Evolutionary conservation across 2,329 filamentous ascomycete genomes (phyloP).

Genomic region (Ophiostoma montium): DNA sequence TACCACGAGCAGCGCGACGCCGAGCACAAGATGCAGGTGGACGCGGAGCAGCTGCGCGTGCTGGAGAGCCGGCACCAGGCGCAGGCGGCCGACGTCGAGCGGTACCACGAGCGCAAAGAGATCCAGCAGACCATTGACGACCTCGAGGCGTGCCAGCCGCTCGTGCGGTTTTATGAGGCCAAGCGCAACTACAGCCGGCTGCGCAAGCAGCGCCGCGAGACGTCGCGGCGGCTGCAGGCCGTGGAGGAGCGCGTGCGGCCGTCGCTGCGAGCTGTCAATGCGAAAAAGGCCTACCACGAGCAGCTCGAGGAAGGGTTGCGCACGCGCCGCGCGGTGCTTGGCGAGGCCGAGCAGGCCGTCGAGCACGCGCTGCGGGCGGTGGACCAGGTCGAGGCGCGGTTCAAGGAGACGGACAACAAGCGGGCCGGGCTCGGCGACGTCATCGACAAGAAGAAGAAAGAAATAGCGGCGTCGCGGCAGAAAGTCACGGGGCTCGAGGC

Average conservation of each 20-base stretch:
- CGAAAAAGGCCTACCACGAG: slow-evolving; percentile 53
- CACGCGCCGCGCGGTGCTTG: slow-evolving; percentile 39
- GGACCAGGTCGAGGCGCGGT: slow-evolving; percentile 23
- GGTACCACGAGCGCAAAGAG: slow-evolving; percentile 59
- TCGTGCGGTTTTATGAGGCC: slow-evolving; percentile 49
- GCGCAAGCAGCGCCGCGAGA: slow-evolving; percentile 37
- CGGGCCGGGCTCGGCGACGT: slow-evolving; percentile 37
- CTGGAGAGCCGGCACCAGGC: slow-evolving; percentile 60
- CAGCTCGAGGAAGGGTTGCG: slow-evolving; percentile 41
- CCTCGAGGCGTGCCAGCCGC: slow-evolving; percentile 49
- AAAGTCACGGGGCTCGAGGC: slow-evolving; percentile 50
- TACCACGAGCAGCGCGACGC: slow-evolving; percentile 55
- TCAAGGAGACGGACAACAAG: slow-evolving; percentile 35
- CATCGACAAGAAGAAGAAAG: slow-evolving; percentile 35
- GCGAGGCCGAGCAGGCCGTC: slow-evolving; percentile 36
- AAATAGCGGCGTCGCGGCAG: slow-evolving; percentile 34
- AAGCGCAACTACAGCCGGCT: slow-evolving; percentile 32
- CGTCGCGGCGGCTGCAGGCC: slow-evolving; percentile 35
- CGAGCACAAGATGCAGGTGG: slow-evolving; percentile 40
- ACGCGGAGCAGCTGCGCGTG: slow-evolving; percentile 48
- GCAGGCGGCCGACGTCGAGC: slow-evolving; percentile 70
- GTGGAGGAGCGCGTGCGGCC: slow-evolving; percentile 51
- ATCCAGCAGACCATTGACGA: slow-evolving; percentile 50
- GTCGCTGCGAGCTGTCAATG: slow-evolving; percentile 50
- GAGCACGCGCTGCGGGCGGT: slow-evolving; percentile 29